Base-by-base conservation (phyloP, 441 rosid genomes). In the Bruguiera hainesii region DNA sequence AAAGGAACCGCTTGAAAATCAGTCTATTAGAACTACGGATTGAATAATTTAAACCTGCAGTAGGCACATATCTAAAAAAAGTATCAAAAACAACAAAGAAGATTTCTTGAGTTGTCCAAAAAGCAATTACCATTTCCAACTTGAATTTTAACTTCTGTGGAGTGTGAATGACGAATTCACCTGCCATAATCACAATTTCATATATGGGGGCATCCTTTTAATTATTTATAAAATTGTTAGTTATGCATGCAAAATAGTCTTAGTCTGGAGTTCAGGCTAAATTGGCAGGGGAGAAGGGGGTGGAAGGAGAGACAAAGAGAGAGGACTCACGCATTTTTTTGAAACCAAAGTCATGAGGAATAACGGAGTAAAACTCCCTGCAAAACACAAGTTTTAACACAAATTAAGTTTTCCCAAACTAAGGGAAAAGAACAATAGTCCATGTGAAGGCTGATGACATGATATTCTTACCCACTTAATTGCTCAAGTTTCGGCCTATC, bases 281-380 rank as follows among this genome's bases (percentile, higher is more conserved):
- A 21, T 5, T 53, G 28, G 1, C 15, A 0, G 4, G 26, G 4
- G 28, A 20, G 20, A 15, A 52, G 13, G 25, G 15, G 26, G 57
- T 7, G 28, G 15, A 53, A 53, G 15, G 29, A 25, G 21, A 58
- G 39, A 66, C 30, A 62, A 53, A 77, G 70, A 56, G 25, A 69
- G 73, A 76, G 71, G 63, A 81, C 95, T 86, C 77, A 86, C 95
- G 78, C 91, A 88, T 91, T 79, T 89, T 89, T 66, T 77, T 82
- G 76, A 89, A 93, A 52, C 97, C 98, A 60, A 93, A 89, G 77
- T 89, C 93, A 81, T 93, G 97, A 25, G 98, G 97, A 73, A 93
- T 88, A 66, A 84, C 83, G 3, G 95, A 86, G 73, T 93, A 90
- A 82, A 93, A 93, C 81, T 93, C 93, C 63, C 97, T 93, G 90